Evolutionary conservation across 2,329 filamentous ascomycete genomes (phyloP).

Genomic region (Aspergillus sp.): DNA sequence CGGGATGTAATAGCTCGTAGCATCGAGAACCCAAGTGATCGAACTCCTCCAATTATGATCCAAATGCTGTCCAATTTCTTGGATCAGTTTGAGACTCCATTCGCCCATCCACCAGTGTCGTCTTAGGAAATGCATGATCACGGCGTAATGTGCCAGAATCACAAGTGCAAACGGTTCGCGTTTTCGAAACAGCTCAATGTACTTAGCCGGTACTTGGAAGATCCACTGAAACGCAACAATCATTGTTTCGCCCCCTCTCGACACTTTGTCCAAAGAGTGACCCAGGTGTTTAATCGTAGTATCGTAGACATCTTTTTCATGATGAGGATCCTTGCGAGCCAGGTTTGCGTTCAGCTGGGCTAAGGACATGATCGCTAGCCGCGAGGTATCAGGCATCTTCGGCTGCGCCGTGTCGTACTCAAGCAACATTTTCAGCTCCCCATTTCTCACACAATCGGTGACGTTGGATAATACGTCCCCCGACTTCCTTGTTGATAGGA

Average conservation of each 20-base stretch:
- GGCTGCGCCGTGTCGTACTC: conserved; percentile 20
- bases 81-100: conserved; percentile 64
- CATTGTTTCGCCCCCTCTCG: conserved; percentile 29
- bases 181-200: conserved; percentile 48
- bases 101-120: conserved; percentile 69
- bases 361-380: conserved; percentile 28
- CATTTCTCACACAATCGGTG: conserved; percentile 23
- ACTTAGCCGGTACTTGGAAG: conserved; percentile 61
- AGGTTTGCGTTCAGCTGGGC: conserved; percentile 26
- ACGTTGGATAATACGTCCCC: conserved; percentile 25
- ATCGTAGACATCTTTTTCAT: conserved; percentile 29
- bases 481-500: conserved; percentile 32
- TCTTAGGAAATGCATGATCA: conserved; percentile 59
- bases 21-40: conserved; percentile 35
- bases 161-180: conserved; percentile 43
- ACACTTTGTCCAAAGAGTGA: conserved; percentile 27
- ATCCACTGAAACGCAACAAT: conserved; percentile 55
- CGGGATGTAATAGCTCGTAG: conserved; percentile 30
- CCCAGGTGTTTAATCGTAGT: conserved; percentile 28
- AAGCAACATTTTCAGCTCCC: conserved; percentile 29
- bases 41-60: conserved; percentile 27
- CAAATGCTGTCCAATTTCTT: conserved; percentile 51
- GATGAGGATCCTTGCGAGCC: conserved; percentile 19
- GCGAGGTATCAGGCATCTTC: conserved; percentile 38
- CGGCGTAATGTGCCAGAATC: conserved; percentile 45